Percentiles rank a stretch among this genome's conserved stretches.
Evolutionary conservation across 176 grass and related monocot species (phyloP).

Genomic region (Carex cristatella): DNA sequence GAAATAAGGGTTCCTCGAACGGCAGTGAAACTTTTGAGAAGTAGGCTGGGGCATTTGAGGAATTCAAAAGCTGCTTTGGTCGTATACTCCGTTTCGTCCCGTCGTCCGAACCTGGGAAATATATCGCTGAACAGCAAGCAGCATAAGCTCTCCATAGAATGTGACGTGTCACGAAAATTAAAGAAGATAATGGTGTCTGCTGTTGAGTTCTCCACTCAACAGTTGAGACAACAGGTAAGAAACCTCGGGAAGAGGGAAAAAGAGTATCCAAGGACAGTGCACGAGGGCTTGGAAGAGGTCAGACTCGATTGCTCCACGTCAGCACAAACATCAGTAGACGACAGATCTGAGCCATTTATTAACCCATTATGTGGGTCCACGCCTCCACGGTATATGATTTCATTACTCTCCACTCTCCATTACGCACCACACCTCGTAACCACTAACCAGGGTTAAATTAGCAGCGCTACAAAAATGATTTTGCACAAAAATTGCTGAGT

Average conservation of each 20-base stretch:
- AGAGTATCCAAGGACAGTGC: conserved; percentile 56
- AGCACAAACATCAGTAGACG: background rate
- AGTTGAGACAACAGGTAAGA: background rate
- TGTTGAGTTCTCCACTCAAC: background rate
- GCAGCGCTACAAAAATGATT: too few species aligned
- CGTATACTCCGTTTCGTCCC: background rate
- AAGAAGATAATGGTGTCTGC: background rate
- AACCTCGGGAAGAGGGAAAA: conserved; percentile 12
- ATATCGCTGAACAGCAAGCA: background rate
- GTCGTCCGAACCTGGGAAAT: background rate
- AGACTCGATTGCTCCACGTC: conserved; percentile 36
- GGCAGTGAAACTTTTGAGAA: background rate
- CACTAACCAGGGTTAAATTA: too few species aligned
- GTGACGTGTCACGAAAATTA: conserved; percentile 16
- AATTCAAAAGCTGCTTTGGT: background rate
- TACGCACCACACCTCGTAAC: background rate
- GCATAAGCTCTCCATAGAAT: background rate
- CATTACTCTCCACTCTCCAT: background rate
- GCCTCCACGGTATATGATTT: background rate
- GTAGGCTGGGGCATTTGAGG: background rate
- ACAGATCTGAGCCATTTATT: conserved; percentile 16
- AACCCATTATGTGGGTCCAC: background rate
- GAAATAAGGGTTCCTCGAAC: background rate
- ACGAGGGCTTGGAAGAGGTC: conserved; percentile 33
- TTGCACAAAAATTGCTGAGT: too few species aligned